Conservation (phyloP, 1,284 basidiomycete genomes). For the Ustilago bromivora region DNA sequence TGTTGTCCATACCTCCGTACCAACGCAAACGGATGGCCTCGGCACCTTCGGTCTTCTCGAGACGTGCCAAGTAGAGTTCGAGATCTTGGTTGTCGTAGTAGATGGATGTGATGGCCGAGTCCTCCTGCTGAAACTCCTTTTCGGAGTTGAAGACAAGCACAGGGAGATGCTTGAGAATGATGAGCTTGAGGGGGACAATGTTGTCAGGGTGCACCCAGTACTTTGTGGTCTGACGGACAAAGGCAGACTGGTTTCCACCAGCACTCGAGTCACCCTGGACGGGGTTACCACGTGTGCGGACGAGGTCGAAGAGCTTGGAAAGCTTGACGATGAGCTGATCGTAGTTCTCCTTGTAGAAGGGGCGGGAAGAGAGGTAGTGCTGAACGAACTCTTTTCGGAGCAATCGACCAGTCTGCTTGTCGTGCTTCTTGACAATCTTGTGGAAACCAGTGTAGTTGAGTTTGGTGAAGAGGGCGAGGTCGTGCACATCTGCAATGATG, state of each 20-base stretch:
- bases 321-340: slow-evolving; percentile 95
- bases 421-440: slow-evolving; percentile 98
- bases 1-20: slow-evolving; percentile 88
- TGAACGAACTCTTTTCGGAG: slow-evolving; percentile 78
- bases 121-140: slow-evolving; percentile 90
- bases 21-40: slow-evolving; percentile 95
- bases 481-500: slow-evolving; percentile 97
- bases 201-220: slow-evolving; percentile 88
- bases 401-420: slow-evolving; percentile 76
- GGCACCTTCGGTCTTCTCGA: slow-evolving; percentile 98
- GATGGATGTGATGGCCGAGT: slow-evolving; percentile 86
- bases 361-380: slow-evolving; percentile 91
- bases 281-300: slow-evolving; percentile 93
- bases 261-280: slow-evolving; percentile 92
- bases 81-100: slow-evolving; percentile 96
- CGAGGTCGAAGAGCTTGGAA: slow-evolving; percentile 93
- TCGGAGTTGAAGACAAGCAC: slow-evolving; percentile 89
- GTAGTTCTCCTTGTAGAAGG: slow-evolving; percentile 86
- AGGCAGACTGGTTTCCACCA: slow-evolving; percentile 94
- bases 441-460: slow-evolving; percentile 95
- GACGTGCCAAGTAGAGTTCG: slow-evolving; percentile 94
- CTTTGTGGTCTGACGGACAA: slow-evolving; percentile 96
- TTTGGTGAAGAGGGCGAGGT: slow-evolving; percentile 91
- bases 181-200: slow-evolving; percentile 93
- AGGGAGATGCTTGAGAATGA: slow-evolving; percentile 86